phyloP scores from a whole-genome alignment of 352 stramenopile genomes.

The Globisporangium recalcitrans region DNA sequence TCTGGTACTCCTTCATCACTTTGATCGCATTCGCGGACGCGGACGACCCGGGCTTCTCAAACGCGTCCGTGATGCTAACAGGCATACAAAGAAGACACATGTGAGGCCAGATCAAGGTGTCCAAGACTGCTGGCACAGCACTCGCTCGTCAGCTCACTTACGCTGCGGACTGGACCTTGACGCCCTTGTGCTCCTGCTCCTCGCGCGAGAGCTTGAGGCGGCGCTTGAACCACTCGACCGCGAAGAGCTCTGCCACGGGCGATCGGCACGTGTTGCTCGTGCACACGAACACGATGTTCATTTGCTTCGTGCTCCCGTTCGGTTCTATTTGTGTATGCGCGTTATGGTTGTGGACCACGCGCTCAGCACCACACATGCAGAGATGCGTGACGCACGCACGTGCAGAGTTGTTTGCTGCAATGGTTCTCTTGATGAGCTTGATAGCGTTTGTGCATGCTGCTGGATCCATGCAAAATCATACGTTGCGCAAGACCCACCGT shows the following conservation, averaged over 20 bases:
- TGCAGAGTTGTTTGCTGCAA: too few species aligned
- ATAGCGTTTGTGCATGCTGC: too few species aligned
- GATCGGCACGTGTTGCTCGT: conserved; percentile 84
- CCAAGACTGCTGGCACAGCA: too few species aligned
- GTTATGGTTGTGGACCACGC: too few species aligned
- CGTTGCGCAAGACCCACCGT: too few species aligned
- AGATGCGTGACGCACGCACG: too few species aligned
- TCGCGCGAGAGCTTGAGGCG: conserved; percentile 58
- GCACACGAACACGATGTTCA: conserved; percentile 84
- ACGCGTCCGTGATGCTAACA: conserved; percentile 64
- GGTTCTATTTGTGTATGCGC: too few species aligned
- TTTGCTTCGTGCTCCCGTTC: conserved; percentile 8
- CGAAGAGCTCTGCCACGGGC: conserved; percentile 67
- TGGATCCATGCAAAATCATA: too few species aligned
- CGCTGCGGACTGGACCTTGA: conserved; percentile 66
- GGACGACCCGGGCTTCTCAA: conserved; percentile 56
- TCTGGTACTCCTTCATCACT: conserved; percentile 71
- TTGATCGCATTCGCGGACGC: conserved; percentile 56
- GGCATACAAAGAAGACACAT: not conserved
- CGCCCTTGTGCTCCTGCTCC: conserved; percentile 63
- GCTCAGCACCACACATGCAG: too few species aligned
- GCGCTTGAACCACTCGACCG: conserved; percentile 73
- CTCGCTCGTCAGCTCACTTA: too few species aligned
- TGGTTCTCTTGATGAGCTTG: too few species aligned
- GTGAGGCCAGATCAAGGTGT: not conserved